Conservation (phyloP, 202 grass and related monocot species). For the Alloteropsis angusta region DNA sequence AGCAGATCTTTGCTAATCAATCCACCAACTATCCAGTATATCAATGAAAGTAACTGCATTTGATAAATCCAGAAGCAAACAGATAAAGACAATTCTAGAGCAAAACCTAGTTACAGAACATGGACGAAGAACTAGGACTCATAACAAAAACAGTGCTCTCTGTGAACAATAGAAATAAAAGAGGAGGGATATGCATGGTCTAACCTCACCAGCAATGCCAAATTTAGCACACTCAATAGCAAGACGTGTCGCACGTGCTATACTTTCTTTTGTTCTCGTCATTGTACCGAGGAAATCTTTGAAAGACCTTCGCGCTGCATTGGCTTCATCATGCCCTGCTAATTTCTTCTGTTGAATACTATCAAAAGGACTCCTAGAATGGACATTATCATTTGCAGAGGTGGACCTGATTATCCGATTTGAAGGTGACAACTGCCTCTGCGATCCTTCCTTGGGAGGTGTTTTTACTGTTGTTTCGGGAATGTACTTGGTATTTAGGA, state of each 20-base stretch:
- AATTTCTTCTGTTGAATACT: conserved; percentile 37
- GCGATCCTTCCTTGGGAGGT: conserved; percentile 49
- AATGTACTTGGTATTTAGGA: conserved; percentile 45
- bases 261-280: conserved; percentile 93
- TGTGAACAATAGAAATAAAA: not conserved
- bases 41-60: conserved; percentile 4
- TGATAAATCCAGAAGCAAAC: conserved; percentile 22
- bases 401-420: conserved; percentile 30
- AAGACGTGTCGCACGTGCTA: conserved; percentile 82
- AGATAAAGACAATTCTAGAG: conserved; percentile 27
- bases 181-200: conserved; percentile 30
- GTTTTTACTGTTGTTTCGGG: conserved; percentile 32
- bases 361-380: conserved; percentile 38
- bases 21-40: not conserved
- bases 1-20: conserved; percentile 4
- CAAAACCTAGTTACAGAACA: not conserved
- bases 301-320: conserved; percentile 60
- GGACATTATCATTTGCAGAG: conserved; percentile 35
- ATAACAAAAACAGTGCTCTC: not conserved
- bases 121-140: not conserved
- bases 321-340: conserved; percentile 47
- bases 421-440: conserved; percentile 30
- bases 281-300: conserved; percentile 64
- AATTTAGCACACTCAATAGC: conserved; percentile 93
- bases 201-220: conserved; percentile 92